A percentile compares a stretch with the other conserved stretches of the same genome.
phyloP scores from a whole-genome alignment of 2,329 filamentous ascomycete species.

The Pseudogymnoascus sp. region DNA sequence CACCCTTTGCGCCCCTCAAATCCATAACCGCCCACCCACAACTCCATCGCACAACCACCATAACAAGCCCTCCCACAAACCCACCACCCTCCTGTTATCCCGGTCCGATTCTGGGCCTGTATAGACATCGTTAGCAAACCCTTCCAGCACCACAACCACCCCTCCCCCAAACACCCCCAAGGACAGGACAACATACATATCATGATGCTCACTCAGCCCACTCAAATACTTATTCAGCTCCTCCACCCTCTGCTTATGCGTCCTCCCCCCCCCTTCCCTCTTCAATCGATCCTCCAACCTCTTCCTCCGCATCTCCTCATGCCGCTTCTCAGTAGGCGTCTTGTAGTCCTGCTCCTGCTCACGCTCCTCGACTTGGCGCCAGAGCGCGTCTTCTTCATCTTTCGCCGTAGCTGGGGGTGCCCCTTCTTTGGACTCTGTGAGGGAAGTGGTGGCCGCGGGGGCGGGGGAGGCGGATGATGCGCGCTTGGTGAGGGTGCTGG shows the following conservation, averaged over 20 bases:
- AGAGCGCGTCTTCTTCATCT: slow-evolving; percentile 38
- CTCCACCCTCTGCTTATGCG: slow-evolving; percentile 93
- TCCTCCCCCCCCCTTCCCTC: slow-evolving; percentile 60
- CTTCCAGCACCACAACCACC: background rate
- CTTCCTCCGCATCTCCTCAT: slow-evolving; percentile 75
- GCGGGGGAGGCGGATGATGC: background rate
- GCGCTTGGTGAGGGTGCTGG: background rate
- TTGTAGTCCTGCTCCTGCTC: slow-evolving; percentile 43
- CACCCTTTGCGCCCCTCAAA: background rate
- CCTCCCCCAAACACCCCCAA: background rate
- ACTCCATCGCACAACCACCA: background rate
- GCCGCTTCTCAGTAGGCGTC: slow-evolving; percentile 73
- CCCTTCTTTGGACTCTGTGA: slow-evolving; percentile 29
- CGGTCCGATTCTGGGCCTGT: slow-evolving; percentile 45
- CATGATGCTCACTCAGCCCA: slow-evolving; percentile 89
- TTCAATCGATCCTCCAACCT: slow-evolving; percentile 73
- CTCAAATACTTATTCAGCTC: slow-evolving; percentile 92
- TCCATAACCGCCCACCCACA: background rate
- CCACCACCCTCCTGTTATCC: slow-evolving; percentile 34
- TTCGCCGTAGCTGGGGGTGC: slow-evolving; percentile 32
- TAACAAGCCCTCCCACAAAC: background rate
- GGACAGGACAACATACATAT: slow-evolving; percentile 55
- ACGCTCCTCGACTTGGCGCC: slow-evolving; percentile 14
- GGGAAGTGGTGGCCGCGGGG: background rate
- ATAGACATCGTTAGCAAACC: slow-evolving; percentile 5